phyloP scores from a whole-genome alignment of 1,139 yeast species.

The Yamadazyma blattariae region DNA sequence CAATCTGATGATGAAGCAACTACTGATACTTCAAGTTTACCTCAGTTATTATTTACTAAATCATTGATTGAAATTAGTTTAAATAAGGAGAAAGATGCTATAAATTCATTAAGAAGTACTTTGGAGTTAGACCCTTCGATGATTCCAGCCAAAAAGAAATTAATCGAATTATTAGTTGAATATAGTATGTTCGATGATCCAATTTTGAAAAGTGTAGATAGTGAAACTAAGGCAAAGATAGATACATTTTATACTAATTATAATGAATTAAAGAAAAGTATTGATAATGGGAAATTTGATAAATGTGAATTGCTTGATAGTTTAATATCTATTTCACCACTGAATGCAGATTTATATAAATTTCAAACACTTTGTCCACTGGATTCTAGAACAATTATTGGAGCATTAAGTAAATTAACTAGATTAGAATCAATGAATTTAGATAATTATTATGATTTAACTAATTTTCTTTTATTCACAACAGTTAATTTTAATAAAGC shows the following conservation, averaged over 20 bases:
- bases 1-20: slow-evolving; percentile 1
- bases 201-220: slow-evolving; percentile 13
- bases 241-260: slow-evolving; percentile 17
- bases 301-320: slow-evolving; percentile 19
- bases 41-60: slow-evolving; percentile 49
- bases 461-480: slow-evolving; percentile 49
- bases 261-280: slow-evolving; percentile 15
- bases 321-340: slow-evolving; percentile 23
- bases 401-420: slow-evolving; percentile 24
- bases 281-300: slow-evolving; percentile 15
- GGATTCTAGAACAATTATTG: slow-evolving; percentile 20
- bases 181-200: slow-evolving; percentile 39
- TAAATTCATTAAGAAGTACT: slow-evolving; percentile 44
- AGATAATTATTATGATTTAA: slow-evolving; percentile 24
- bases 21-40: slow-evolving; percentile 11
- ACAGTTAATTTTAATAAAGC: slow-evolving; percentile 52
- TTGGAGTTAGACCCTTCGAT: slow-evolving; percentile 37
- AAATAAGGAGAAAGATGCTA: slow-evolving; percentile 46
- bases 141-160: slow-evolving; percentile 41
- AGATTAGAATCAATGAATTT: slow-evolving; percentile 32
- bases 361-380: slow-evolving; percentile 20
- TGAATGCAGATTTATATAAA: slow-evolving; percentile 14
- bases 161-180: slow-evolving; percentile 43
- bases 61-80: slow-evolving; percentile 53
- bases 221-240: slow-evolving; percentile 13